These are phyloP conservation scores for Anethum foeniculum DNA, from an alignment of 140 eudicot genomes.

Conservation along the genomic window DNA sequence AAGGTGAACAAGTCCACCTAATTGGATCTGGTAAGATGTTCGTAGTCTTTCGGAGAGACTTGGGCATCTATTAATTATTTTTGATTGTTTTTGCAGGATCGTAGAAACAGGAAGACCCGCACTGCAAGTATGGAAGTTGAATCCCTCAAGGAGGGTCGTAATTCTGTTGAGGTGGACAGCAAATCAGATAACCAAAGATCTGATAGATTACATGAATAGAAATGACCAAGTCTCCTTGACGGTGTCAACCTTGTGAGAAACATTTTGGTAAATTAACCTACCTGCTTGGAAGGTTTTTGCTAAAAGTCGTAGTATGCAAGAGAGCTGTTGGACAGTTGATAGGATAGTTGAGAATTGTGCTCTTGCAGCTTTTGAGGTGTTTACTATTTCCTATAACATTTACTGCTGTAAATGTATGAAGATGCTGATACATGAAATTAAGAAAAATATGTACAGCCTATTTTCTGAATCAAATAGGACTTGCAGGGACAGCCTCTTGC, in stretches of 20 bases:
- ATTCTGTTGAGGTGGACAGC: neutral
- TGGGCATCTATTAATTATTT: neutral
- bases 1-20: neutral
- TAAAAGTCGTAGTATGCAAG: neutral
- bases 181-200: conserved; percentile 1
- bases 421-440: neutral
- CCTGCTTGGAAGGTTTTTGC: conserved; percentile 8
- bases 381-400: neutral
- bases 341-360: neutral
- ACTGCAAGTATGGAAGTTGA: neutral
- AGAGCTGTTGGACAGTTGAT: neutral
- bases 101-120: conserved; percentile 7
- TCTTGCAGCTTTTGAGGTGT: neutral
- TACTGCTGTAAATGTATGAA: neutral
- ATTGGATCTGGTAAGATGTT: neutral
- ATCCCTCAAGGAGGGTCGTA: neutral
- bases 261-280: neutral
- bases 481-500: neutral
- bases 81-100: neutral
- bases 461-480: neutral
- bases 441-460: neutral
- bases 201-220: neutral
- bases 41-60: neutral
- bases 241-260: neutral
- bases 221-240: neutral